These are phyloP conservation scores for Solanum hybrid DNA, from an alignment of 305 asterid genomes.

Conservation along the genomic window DNA sequence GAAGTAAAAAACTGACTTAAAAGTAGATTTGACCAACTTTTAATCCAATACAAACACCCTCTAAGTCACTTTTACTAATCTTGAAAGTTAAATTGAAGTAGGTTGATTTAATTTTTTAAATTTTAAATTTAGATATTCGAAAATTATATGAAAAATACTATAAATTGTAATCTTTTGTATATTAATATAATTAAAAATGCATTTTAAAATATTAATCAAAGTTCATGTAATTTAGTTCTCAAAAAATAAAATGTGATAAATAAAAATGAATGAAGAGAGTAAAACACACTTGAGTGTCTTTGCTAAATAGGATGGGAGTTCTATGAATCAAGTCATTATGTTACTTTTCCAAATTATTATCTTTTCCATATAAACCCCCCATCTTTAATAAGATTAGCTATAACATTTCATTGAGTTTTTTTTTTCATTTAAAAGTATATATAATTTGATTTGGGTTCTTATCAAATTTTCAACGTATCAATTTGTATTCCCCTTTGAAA, in stretches of 20 bases:
- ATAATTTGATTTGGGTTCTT: neutral
- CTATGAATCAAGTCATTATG: neutral
- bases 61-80: neutral
- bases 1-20: too few species aligned
- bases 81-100: too few species aligned
- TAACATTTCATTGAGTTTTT: neutral
- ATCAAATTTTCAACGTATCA: neutral
- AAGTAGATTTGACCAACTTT: too few species aligned
- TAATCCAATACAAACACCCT: too few species aligned
- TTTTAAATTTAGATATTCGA: too few species aligned
- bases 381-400: neutral
- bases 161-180: neutral
- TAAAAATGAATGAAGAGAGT: neutral
- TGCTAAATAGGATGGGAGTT: neutral
- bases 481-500: neutral
- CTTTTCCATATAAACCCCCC: neutral
- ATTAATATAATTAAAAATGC: too few species aligned
- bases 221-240: neutral
- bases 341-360: neutral
- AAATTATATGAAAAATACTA: neutral
- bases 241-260: neutral
- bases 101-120: too few species aligned
- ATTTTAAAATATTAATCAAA: neutral
- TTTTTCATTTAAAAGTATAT: neutral
- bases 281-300: neutral